Evolutionary conservation across 805 yeast species (phyloP).

Genomic region (Saccharomycopsis sp.): DNA sequence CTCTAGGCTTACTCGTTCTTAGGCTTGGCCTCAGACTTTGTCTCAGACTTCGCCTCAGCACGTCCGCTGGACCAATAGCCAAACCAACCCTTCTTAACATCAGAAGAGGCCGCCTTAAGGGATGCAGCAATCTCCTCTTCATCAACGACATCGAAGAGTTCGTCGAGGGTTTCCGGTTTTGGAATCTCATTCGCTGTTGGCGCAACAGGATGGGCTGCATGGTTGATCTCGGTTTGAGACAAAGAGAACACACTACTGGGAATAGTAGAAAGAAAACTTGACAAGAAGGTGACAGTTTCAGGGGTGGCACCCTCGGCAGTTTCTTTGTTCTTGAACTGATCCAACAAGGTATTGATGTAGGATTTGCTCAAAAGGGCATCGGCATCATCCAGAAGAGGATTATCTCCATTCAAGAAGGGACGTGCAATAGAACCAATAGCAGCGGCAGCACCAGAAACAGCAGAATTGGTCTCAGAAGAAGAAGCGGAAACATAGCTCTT

Average conservation of each 20-base stretch:
- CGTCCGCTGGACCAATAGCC: not conserved
- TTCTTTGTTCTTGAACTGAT: slow-evolving; percentile 17
- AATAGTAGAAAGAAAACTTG: not conserved
- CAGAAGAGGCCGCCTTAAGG: slow-evolving; percentile 6
- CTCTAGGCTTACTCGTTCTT: not conserved
- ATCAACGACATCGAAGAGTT: slow-evolving; percentile 44
- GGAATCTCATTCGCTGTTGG: not conserved
- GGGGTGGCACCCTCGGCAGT: not conserved
- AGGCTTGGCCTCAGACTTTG: too few species aligned
- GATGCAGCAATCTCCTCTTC: slow-evolving; percentile 25
- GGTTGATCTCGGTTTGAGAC: not conserved
- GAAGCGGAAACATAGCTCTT: not conserved
- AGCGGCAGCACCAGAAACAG: not conserved
- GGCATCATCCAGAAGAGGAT: not conserved
- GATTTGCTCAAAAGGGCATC: slow-evolving; percentile 2
- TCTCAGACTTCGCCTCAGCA: too few species aligned
- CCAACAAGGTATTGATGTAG: slow-evolving; percentile 15
- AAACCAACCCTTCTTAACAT: not conserved
- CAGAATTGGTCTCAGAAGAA: not conserved
- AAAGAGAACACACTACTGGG: not conserved
- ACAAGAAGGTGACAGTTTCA: not conserved
- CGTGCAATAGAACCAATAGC: not conserved
- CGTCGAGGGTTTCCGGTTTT: slow-evolving; percentile 21
- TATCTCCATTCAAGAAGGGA: not conserved
- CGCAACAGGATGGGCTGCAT: not conserved